Percentiles rank a stretch among this genome's conserved stretches.
Conservation (phyloP, 164 flowering plant species). For the Saururus chinensis region DNA sequence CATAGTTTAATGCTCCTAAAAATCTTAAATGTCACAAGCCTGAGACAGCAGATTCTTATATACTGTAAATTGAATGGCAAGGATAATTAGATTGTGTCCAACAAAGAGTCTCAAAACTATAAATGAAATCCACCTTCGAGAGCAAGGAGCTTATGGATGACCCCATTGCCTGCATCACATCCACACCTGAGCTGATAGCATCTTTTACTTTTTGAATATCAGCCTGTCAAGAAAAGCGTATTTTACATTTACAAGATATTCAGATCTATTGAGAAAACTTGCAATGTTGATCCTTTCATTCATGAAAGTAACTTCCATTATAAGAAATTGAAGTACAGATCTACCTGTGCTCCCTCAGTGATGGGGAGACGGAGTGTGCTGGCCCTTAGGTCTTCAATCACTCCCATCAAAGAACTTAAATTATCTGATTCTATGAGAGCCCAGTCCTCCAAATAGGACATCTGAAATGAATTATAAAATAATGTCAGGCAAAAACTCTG, state of each 20-base stretch:
- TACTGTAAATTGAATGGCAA: neutral
- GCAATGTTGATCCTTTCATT: neutral
- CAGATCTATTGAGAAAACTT: neutral
- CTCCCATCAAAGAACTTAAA: constrained; percentile 61
- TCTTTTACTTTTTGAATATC: constrained; percentile 77
- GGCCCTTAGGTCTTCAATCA: constrained; percentile 85
- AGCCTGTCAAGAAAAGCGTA: constrained; percentile 33
- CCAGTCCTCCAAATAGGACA: constrained; percentile 76
- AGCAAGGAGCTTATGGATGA: constrained; percentile 62
- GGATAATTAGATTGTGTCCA: neutral
- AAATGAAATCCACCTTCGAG: constrained; percentile 31
- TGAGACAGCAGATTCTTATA: no score
- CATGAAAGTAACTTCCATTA: neutral
- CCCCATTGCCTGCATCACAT: constrained; percentile 87
- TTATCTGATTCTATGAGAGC: constrained; percentile 65
- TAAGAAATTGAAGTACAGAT: constrained; percentile 3
- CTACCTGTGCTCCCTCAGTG: constrained; percentile 71
- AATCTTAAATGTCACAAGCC: neutral
- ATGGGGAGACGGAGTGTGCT: constrained; percentile 97
- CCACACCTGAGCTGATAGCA: constrained; percentile 81
- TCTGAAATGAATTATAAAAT: constrained; percentile 22
- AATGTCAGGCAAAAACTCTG: neutral
- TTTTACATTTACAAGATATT: neutral
- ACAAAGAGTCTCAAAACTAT: neutral
- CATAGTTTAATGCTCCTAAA: neutral